Conservation (phyloP, 805 yeast species). For the Wickerhamiella kazuoi region DNA sequence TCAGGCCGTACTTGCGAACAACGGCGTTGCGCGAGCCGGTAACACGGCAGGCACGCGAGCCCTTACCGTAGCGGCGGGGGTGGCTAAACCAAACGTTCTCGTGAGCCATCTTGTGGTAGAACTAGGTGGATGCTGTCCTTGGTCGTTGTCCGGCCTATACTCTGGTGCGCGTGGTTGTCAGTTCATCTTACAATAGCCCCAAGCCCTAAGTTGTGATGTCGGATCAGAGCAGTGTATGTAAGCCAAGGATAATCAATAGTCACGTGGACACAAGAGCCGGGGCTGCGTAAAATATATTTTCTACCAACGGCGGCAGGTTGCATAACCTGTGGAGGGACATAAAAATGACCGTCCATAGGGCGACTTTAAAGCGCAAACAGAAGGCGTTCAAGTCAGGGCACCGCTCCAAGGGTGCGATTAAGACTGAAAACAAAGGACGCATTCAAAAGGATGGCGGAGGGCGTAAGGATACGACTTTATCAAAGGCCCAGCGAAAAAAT, state of each 20-base stretch:
- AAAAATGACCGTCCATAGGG: constrained; percentile 47
- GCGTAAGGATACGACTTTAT: constrained; percentile 21
- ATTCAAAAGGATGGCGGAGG: constrained; percentile 43
- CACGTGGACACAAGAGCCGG: too few species aligned
- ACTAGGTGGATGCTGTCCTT: background rate
- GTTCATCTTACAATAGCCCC: too few species aligned
- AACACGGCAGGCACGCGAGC: constrained; percentile 99
- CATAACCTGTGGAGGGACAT: too few species aligned
- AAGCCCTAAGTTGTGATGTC: too few species aligned
- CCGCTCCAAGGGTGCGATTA: constrained; percentile 72
- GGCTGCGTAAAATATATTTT: too few species aligned
- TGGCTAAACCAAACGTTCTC: constrained; percentile 99
- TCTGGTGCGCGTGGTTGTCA: too few species aligned
- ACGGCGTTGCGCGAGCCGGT: constrained; percentile 97
- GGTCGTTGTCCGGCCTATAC: too few species aligned
- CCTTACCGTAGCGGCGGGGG: constrained; percentile 99
- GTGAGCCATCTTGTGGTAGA: constrained; percentile 80
- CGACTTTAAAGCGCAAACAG: constrained; percentile 66
- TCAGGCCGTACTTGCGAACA: constrained; percentile 98
- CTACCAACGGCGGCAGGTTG: too few species aligned
- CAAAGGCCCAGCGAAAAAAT: constrained; percentile 60
- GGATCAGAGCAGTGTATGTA: too few species aligned
- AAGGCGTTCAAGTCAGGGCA: constrained; percentile 86
- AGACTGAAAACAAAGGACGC: constrained; percentile 64
- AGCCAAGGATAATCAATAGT: too few species aligned